These are phyloP conservation scores for Gossypium schwendimanii DNA, from an alignment of 441 rosid species.

Conservation along the genomic window DNA sequence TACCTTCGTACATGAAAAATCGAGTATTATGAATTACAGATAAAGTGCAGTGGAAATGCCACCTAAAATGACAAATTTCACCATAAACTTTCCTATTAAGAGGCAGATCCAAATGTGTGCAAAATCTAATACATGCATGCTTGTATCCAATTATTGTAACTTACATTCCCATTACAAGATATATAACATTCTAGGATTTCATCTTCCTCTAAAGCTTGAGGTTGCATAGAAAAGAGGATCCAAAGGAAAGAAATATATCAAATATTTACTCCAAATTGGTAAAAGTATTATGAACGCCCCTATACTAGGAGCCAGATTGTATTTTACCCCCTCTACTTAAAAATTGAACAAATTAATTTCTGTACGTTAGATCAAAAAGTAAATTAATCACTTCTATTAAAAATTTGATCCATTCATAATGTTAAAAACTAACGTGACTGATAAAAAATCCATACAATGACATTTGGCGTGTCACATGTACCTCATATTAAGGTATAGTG, in stretches of 20 bases:
- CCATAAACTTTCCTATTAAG: neutral
- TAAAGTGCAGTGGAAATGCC: neutral
- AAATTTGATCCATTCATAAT: too few species aligned
- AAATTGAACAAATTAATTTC: too few species aligned
- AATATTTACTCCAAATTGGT: neutral
- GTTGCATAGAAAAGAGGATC: neutral
- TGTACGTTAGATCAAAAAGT: too few species aligned
- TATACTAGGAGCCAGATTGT: too few species aligned
- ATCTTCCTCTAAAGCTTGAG: neutral
- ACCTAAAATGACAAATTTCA: neutral
- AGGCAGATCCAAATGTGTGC: neutral
- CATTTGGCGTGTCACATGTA: too few species aligned
- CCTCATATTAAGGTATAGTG: too few species aligned
- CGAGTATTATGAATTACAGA: neutral
- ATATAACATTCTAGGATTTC: neutral
- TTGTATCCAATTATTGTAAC: neutral
- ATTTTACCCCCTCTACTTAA: too few species aligned
- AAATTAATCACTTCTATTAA: too few species aligned
- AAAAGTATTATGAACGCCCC: too few species aligned
- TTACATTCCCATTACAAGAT: neutral
- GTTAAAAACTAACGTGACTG: too few species aligned
- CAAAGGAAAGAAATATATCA: neutral
- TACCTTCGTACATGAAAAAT: neutral
- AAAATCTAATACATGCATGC: neutral
- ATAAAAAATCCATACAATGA: too few species aligned